phyloP scores from a whole-genome alignment of 2,329 filamentous ascomycete genomes.

The Piedraia hortae region DNA sequence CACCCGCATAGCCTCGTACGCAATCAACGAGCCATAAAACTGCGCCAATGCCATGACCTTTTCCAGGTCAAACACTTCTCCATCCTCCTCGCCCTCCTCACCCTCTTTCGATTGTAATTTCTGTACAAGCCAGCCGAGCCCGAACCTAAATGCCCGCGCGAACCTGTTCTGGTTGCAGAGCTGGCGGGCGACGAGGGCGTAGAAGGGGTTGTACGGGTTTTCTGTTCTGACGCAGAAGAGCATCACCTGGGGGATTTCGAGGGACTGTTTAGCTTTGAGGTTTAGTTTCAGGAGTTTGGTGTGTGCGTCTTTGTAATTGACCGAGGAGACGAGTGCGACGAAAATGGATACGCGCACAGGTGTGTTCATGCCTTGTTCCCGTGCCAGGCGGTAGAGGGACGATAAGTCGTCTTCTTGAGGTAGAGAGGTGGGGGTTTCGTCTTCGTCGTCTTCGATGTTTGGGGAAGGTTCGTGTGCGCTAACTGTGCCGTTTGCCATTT shows the following conservation, averaged over 20 bases:
- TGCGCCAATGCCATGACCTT: conserved; percentile 40
- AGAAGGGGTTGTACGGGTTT: conserved; percentile 71
- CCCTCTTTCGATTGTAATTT: conserved; percentile 36
- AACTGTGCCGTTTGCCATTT: conserved; percentile 4
- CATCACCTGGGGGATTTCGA: conserved; percentile 66
- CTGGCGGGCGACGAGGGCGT: conserved; percentile 55
- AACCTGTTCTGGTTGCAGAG: conserved; percentile 42
- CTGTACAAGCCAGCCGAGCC: conserved; percentile 67
- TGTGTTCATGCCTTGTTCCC: conserved; percentile 52
- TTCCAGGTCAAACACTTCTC: conserved; percentile 28
- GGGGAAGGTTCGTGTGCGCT: not conserved
- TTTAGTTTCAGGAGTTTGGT: conserved; percentile 53
- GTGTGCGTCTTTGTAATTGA: conserved; percentile 61
- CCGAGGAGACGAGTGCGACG: conserved; percentile 61
- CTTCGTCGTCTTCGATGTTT: conserved; percentile 5
- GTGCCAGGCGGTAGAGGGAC: conserved; percentile 54
- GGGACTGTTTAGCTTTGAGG: conserved; percentile 61
- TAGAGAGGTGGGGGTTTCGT: conserved; percentile 5
- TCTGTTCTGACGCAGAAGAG: conserved; percentile 70
- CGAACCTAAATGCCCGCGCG: conserved; percentile 64
- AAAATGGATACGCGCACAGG: conserved; percentile 78
- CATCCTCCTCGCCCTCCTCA: conserved; percentile 29
- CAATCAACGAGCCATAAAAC: conserved; percentile 34
- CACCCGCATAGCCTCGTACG: conserved; percentile 30
- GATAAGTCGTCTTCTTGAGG: no score